Evolutionary conservation across 1,284 basidiomycete species (phyloP).

Genomic region (Wolfiporia cocos): DNA sequence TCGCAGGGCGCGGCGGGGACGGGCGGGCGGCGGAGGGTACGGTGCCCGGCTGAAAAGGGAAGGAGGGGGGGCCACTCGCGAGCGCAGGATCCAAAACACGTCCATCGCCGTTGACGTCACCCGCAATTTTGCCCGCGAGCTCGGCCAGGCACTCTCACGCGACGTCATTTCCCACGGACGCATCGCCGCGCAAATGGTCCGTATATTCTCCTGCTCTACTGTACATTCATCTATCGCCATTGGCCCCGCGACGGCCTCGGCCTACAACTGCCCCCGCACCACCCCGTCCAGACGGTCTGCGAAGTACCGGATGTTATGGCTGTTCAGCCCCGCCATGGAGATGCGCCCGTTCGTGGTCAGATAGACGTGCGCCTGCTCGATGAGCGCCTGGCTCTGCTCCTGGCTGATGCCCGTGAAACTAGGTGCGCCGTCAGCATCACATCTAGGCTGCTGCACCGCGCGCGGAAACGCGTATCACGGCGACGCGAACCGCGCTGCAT

Average conservation of each 20-base stretch:
- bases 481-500: too few relatives aligned
- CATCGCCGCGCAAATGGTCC: constrained; percentile 4
- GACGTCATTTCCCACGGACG: constrained; percentile 19
- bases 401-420: constrained; percentile 77
- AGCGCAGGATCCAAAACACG: too few relatives aligned
- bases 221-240: background rate
- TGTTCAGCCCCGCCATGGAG: constrained; percentile 82
- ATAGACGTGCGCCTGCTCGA: constrained; percentile 82
- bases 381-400: constrained; percentile 67
- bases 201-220: background rate
- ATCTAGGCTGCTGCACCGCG: constrained; percentile 1
- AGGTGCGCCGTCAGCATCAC: constrained; percentile 4
- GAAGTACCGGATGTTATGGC: constrained; percentile 71
- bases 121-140: constrained; percentile 8
- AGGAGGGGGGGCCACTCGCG: too few relatives aligned
- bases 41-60: constrained; percentile 3
- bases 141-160: constrained; percentile 18
- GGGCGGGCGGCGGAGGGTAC: constrained; percentile 6
- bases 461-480: constrained; percentile 6
- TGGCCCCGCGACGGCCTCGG: constrained; percentile 1
- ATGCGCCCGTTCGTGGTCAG: constrained; percentile 85
- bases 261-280: constrained; percentile 49
- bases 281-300: constrained; percentile 70
- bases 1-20: constrained; percentile 3
- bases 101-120: constrained; percentile 16